Conservation (phyloP, 2,329 filamentous ascomycete genomes). For the Periglandula ipomoeae region DNA sequence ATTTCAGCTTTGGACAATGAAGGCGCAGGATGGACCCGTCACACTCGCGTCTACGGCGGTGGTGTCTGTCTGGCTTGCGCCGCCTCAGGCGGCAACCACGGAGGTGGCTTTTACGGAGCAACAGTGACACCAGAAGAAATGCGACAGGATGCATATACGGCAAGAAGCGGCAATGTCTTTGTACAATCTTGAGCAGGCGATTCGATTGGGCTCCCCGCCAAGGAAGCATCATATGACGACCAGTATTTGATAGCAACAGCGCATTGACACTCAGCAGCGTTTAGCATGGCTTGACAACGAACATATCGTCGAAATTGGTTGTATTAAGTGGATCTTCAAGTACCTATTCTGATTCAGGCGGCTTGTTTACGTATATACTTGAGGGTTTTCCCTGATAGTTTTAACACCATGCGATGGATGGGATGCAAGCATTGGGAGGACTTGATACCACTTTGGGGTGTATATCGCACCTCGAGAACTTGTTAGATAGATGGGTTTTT, state of each 20-base stretch:
- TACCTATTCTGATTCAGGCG: neutral
- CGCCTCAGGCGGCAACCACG: slow-evolving; percentile 34
- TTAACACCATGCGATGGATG: no score
- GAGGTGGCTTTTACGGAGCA: slow-evolving; percentile 43
- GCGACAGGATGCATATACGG: slow-evolving; percentile 21
- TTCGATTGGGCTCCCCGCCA: neutral
- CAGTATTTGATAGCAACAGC: neutral
- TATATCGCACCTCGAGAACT: neutral
- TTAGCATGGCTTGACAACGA: neutral
- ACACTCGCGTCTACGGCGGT: slow-evolving; percentile 51
- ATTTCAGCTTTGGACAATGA: slow-evolving; percentile 37
- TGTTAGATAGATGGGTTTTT: no score
- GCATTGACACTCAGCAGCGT: neutral
- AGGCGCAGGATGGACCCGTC: slow-evolving; percentile 44
- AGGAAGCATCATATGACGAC: neutral
- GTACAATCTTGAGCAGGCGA: slow-evolving; percentile 1
- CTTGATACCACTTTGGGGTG: neutral
- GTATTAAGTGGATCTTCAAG: neutral
- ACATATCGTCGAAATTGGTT: no score
- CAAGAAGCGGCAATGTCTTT: neutral
- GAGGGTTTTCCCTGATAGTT: neutral
- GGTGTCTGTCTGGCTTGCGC: slow-evolving; percentile 48
- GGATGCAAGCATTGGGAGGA: neutral
- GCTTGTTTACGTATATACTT: neutral
- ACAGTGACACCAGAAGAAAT: slow-evolving; percentile 44